Conservation (phyloP, 495 filamentous ascomycete species). For the Xylaria venustula region DNA sequence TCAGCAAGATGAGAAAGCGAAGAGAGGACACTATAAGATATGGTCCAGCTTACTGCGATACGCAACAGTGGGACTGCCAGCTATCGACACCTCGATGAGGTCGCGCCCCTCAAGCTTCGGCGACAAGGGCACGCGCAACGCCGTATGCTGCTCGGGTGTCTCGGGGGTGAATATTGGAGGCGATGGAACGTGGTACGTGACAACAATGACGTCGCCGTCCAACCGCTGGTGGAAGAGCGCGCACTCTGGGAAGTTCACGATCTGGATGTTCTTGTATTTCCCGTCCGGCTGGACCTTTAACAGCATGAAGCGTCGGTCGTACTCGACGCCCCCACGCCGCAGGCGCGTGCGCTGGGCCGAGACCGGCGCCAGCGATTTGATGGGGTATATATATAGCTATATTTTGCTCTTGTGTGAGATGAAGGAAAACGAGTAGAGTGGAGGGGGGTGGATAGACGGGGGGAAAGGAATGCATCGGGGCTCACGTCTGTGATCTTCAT, state of each 20-base stretch:
- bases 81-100: slow-evolving; percentile 56
- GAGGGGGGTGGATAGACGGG: not conserved
- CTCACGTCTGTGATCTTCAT: slow-evolving; percentile 28
- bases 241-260: slow-evolving; percentile 62
- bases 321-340: slow-evolving; percentile 64
- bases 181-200: slow-evolving; percentile 52
- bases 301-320: slow-evolving; percentile 82
- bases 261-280: slow-evolving; percentile 60
- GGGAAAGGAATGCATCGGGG: not conserved
- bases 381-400: slow-evolving; percentile 85
- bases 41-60: slow-evolving; percentile 49
- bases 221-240: slow-evolving; percentile 65
- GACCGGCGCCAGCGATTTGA: slow-evolving; percentile 77
- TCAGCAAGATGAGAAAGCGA: too few relatives aligned
- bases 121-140: slow-evolving; percentile 58
- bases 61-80: slow-evolving; percentile 59
- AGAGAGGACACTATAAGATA: too few relatives aligned
- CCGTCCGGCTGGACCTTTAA: slow-evolving; percentile 30
- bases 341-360: slow-evolving; percentile 54
- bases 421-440: slow-evolving; percentile 7
- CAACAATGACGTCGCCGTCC: slow-evolving; percentile 40
- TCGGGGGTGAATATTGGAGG: slow-evolving; percentile 19
- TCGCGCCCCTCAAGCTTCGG: slow-evolving; percentile 44
- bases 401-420: not conserved
- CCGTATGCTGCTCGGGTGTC: slow-evolving; percentile 14